A percentile compares a stretch with the other conserved stretches of the same genome.
phyloP scores from a whole-genome alignment of 768 basidiomycete species.

The Tulasnella calospora region DNA sequence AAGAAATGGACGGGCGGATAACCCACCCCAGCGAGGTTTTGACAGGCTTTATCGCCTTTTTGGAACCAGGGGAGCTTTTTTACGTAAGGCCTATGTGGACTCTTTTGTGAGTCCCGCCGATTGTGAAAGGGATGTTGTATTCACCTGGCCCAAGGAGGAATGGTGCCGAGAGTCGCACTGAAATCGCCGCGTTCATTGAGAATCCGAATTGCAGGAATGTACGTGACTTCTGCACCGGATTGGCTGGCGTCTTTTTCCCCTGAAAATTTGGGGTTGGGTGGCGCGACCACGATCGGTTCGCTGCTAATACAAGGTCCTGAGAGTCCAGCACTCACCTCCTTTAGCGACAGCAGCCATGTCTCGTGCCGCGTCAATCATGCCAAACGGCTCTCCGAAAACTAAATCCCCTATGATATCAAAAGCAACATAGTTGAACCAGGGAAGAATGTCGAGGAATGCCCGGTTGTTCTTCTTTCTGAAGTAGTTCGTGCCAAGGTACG shows the following conservation, averaged over 20 bases:
- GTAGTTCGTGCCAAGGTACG: slow-evolving; percentile 17
- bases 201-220: slow-evolving; percentile 77
- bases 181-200: slow-evolving; percentile 85
- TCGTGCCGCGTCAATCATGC: slow-evolving; percentile 71
- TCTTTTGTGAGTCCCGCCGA: not conserved
- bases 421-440: slow-evolving; percentile 64
- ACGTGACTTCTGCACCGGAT: slow-evolving; percentile 40
- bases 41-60: slow-evolving; percentile 59
- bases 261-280: not conserved
- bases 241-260: slow-evolving; percentile 28
- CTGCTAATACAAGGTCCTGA: not conserved
- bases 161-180: slow-evolving; percentile 74
- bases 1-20: too few relatives aligned
- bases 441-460: slow-evolving; percentile 69
- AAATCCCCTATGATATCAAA: slow-evolving; percentile 81
- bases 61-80: slow-evolving; percentile 71
- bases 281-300: not conserved
- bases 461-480: slow-evolving; percentile 43
- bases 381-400: slow-evolving; percentile 82
- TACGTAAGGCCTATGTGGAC: slow-evolving; percentile 46
- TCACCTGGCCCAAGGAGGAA: slow-evolving; percentile 59
- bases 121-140: not conserved
- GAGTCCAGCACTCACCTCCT: not conserved
- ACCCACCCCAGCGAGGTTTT: slow-evolving; percentile 60
- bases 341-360: slow-evolving; percentile 68